phyloP scores from a whole-genome alignment of 73 alveolate genomes.

The Paramecium primaurelia region DNA sequence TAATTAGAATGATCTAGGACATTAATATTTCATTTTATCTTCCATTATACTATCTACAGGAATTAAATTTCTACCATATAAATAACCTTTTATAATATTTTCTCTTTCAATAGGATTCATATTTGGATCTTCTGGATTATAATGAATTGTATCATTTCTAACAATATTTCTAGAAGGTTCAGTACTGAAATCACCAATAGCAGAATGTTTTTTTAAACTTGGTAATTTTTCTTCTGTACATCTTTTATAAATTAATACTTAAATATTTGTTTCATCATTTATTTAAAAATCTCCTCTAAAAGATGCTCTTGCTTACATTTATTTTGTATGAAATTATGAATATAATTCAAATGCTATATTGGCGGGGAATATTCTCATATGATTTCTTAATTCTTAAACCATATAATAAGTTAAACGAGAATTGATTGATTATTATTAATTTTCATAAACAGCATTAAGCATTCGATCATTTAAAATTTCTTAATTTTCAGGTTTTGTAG shows the following conservation, averaged over 20 bases:
- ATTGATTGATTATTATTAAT: background rate
- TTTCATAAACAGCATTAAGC: background rate
- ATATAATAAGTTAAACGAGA: conserved; percentile 57
- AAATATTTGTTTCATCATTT: conserved; percentile 71
- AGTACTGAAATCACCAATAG: conserved; percentile 73
- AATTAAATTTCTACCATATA: conserved; percentile 89
- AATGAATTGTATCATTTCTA: conserved; percentile 70
- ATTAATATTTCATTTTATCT: conserved; percentile 76
- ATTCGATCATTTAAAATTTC: conserved; percentile 62
- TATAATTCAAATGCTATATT: conserved; percentile 88
- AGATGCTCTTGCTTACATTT: conserved; percentile 78
- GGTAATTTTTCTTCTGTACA: conserved; percentile 91
- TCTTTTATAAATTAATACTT: conserved; percentile 81
- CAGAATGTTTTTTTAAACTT: conserved; percentile 81
- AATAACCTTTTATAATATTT: conserved; percentile 82
- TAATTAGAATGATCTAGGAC: conserved; percentile 76
- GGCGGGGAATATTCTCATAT: conserved; percentile 83
- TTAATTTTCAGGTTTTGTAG: conserved; percentile 67
- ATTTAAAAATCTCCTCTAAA: conserved; percentile 90
- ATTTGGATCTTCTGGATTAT: conserved; percentile 90
- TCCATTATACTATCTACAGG: conserved; percentile 88
- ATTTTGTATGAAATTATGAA: conserved; percentile 84
- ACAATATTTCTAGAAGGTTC: conserved; percentile 79
- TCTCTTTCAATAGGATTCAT: conserved; percentile 77
- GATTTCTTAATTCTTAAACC: conserved; percentile 69